These are phyloP conservation scores for Passiflora organensis DNA, from an alignment of 345 rosid species.

Conservation along the genomic window DNA sequence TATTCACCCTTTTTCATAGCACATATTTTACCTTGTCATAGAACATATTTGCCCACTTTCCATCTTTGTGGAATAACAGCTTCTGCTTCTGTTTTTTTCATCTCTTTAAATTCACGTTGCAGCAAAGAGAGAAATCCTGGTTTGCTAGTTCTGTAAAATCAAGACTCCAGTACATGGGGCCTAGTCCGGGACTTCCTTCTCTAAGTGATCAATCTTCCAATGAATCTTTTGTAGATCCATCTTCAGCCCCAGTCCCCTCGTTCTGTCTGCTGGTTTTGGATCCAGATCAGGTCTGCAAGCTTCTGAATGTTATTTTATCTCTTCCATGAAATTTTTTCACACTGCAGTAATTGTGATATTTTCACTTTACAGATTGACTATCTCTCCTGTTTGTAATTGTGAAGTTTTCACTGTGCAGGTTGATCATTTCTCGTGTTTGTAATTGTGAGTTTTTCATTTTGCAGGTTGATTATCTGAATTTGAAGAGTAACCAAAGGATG, in stretches of 20 bases:
- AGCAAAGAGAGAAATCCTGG: slow-evolving; percentile 86
- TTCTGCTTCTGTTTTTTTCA: neutral
- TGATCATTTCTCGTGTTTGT: too few relatives aligned
- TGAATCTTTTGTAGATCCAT: slow-evolving; percentile 49
- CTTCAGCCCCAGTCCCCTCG: slow-evolving; percentile 53
- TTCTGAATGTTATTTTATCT: too few relatives aligned
- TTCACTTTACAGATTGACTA: slow-evolving; percentile 65
- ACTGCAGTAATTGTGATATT: neutral
- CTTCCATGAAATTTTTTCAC: neutral
- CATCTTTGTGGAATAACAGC: too few relatives aligned
- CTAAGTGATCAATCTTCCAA: slow-evolving; percentile 31
- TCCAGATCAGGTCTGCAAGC: slow-evolving; percentile 62
- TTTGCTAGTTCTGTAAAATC: slow-evolving; percentile 60
- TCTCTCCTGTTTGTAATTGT: too few relatives aligned
- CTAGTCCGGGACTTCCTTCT: slow-evolving; percentile 58
- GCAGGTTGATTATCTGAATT: slow-evolving; percentile 86
- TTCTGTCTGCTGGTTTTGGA: slow-evolving; percentile 70
- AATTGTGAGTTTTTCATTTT: slow-evolving; percentile 15
- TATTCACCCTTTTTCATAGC: too few relatives aligned
- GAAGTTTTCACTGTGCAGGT: slow-evolving; percentile 43
- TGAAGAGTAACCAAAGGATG: slow-evolving; percentile 73
- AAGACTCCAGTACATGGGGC: slow-evolving; percentile 58
- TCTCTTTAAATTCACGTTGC: slow-evolving; percentile 17
- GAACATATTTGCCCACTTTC: too few relatives aligned
- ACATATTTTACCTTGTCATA: too few relatives aligned